A percentile compares a stretch with the other conserved stretches of the same genome.
phyloP scores from a whole-genome alignment of 2,329 filamentous ascomycete species.

The Chrysosporium keratinophilum region DNA sequence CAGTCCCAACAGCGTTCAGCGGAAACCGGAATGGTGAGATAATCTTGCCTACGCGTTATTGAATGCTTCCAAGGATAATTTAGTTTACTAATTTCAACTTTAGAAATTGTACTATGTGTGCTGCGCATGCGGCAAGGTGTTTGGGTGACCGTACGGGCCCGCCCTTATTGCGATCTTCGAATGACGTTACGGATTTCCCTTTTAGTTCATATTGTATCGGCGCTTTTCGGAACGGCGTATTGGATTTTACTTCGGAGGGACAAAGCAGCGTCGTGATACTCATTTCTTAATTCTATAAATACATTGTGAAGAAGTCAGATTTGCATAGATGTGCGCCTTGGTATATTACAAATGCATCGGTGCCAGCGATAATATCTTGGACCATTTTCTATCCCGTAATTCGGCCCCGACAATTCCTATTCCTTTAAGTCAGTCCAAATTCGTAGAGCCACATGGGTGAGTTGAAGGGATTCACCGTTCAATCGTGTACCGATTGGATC shows the following conservation, averaged over 20 bases:
- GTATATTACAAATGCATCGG: conserved; percentile 60
- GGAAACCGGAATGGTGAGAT: conserved; percentile 91
- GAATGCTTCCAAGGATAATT: background rate
- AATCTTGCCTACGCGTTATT: conserved; percentile 1
- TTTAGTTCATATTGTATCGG: conserved; percentile 7
- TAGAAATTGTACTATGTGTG: conserved; percentile 92
- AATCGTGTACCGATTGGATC: conserved; percentile 89
- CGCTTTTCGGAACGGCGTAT: conserved; percentile 6
- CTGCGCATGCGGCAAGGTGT: conserved; percentile 85
- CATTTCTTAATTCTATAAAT: background rate
- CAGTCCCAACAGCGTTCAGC: conserved; percentile 95
- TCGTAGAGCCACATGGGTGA: conserved; percentile 15
- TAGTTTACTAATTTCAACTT: background rate
- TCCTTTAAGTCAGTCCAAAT: conserved; percentile 14
- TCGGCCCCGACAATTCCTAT: conserved; percentile 77
- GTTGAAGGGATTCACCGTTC: conserved; percentile 50
- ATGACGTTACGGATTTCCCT: background rate
- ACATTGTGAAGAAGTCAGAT: conserved; percentile 5
- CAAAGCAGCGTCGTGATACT: background rate
- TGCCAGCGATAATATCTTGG: conserved; percentile 92
- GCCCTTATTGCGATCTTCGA: background rate
- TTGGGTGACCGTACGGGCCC: conserved; percentile 32
- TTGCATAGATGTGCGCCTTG: conserved; percentile 6
- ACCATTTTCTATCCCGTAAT: conserved; percentile 88
- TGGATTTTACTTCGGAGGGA: background rate